Conservation (phyloP, 2,329 filamentous ascomycete genomes). For the Fusarium longipes region DNA sequence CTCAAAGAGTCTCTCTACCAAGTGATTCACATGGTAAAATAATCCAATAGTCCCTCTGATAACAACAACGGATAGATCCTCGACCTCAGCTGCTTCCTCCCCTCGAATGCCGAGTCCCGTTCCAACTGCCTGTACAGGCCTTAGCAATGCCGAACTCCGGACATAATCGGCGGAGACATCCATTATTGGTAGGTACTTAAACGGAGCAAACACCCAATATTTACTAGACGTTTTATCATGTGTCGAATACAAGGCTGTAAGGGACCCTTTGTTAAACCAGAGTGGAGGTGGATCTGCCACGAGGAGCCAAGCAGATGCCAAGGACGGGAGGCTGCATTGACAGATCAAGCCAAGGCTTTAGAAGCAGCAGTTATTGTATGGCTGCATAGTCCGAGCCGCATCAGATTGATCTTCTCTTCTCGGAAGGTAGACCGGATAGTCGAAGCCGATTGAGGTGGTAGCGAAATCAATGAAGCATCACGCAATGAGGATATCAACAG, state of each 20-base stretch:
- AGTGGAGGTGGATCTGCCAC: background rate
- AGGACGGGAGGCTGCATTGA: slow-evolving; percentile 30
- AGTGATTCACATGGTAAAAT: background rate
- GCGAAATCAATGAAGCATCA: slow-evolving; percentile 10
- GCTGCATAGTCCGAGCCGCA: slow-evolving; percentile 1
- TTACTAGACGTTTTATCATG: slow-evolving; percentile 2
- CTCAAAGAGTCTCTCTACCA: background rate
- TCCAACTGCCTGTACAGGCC: slow-evolving; percentile 18
- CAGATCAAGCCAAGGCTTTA: slow-evolving; percentile 5
- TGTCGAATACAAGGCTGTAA: background rate
- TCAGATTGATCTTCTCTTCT: slow-evolving; percentile 6
- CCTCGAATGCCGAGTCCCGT: slow-evolving; percentile 25
- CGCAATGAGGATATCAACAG: background rate
- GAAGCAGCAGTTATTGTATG: slow-evolving; percentile 1
- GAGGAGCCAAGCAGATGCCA: slow-evolving; percentile 28
- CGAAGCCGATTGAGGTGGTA: slow-evolving; percentile 16
- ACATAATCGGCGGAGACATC: slow-evolving; percentile 24
- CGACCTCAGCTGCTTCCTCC: background rate
- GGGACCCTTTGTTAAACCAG: background rate
- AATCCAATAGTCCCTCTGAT: slow-evolving; percentile 7
- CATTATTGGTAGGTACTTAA: slow-evolving; percentile 27
- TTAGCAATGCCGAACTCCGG: slow-evolving; percentile 33
- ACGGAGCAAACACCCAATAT: background rate
- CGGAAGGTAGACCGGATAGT: slow-evolving; percentile 21
- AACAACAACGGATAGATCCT: background rate